Evolutionary conservation across 2,329 filamentous ascomycete species (phyloP).

Genomic region (Colletotrichum coccodes): DNA sequence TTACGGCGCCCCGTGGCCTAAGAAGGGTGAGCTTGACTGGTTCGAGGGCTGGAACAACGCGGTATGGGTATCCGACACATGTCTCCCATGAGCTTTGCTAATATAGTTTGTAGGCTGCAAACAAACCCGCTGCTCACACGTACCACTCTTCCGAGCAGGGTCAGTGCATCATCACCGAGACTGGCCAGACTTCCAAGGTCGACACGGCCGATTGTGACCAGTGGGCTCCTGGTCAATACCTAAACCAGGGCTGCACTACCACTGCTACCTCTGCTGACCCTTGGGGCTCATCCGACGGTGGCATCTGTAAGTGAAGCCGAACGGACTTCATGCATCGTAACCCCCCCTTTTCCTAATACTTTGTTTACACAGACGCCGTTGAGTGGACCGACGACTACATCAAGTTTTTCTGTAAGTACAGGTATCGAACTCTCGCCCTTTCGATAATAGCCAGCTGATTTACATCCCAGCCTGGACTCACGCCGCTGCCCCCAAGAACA

Average conservation of each 20-base stretch:
- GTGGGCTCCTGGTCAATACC: constrained; percentile 42
- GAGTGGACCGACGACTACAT: constrained; percentile 54
- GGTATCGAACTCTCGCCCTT: no score
- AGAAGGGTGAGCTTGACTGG: constrained; percentile 73
- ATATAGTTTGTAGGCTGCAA: constrained; percentile 40
- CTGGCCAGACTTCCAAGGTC: constrained; percentile 43
- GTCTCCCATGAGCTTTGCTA: constrained; percentile 55
- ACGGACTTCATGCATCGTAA: background rate
- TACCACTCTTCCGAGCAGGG: constrained; percentile 44
- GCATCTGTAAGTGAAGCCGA: constrained; percentile 48
- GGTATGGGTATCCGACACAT: background rate
- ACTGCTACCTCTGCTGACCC: constrained; percentile 48
- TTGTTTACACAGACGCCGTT: constrained; percentile 48
- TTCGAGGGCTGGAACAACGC: constrained; percentile 73
- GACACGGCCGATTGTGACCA: constrained; percentile 53
- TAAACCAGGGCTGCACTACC: constrained; percentile 53
- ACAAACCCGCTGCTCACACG: constrained; percentile 71
- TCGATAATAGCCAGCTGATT: background rate
- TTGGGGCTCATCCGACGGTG: constrained; percentile 49
- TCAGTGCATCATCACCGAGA: constrained; percentile 44
- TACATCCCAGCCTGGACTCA: constrained; percentile 42
- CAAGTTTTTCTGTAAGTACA: constrained; percentile 46
- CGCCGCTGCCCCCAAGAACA: constrained; percentile 44
- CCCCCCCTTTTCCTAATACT: constrained; percentile 41
- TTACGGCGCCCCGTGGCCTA: constrained; percentile 66